Percentiles rank a stretch among this genome's conserved stretches.
phyloP scores from a whole-genome alignment of 331 rosid species.

The Stylosanthes scabra region DNA sequence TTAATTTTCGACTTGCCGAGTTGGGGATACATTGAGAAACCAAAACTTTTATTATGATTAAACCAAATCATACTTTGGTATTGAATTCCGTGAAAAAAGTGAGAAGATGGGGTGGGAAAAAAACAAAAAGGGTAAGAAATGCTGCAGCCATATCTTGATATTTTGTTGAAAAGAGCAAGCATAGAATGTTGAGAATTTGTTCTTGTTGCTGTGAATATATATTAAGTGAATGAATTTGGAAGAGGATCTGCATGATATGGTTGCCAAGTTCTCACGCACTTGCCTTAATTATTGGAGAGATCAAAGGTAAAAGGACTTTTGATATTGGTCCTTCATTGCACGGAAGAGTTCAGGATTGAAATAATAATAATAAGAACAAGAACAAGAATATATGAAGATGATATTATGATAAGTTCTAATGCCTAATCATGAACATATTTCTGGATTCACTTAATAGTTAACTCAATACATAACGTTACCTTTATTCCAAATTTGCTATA shows the following conservation, averaged over 20 bases:
- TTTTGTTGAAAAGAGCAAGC: conserved; percentile 19
- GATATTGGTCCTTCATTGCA: conserved; percentile 40
- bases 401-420: background rate
- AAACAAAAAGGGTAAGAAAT: conserved; percentile 2
- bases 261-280: conserved; percentile 34
- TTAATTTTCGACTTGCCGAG: too few species aligned
- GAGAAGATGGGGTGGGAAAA: background rate
- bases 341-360: conserved; percentile 19
- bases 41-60: background rate
- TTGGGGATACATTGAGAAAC: too few species aligned
- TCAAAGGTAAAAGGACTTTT: conserved; percentile 37
- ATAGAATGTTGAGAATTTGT: conserved; percentile 37
- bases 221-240: conserved; percentile 15
- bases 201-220: conserved; percentile 29
- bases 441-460: background rate
- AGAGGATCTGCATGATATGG: conserved; percentile 35
- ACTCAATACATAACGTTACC: background rate
- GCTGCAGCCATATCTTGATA: conserved; percentile 1
- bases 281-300: conserved; percentile 34
- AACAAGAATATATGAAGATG: background rate
- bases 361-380: background rate
- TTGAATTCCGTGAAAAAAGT: conserved; percentile 11
- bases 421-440: background rate
- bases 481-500: background rate
- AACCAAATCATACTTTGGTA: background rate